Evolutionary conservation across 768 basidiomycete genomes (phyloP).

Genomic region (Saitozyma podzolica): DNA sequence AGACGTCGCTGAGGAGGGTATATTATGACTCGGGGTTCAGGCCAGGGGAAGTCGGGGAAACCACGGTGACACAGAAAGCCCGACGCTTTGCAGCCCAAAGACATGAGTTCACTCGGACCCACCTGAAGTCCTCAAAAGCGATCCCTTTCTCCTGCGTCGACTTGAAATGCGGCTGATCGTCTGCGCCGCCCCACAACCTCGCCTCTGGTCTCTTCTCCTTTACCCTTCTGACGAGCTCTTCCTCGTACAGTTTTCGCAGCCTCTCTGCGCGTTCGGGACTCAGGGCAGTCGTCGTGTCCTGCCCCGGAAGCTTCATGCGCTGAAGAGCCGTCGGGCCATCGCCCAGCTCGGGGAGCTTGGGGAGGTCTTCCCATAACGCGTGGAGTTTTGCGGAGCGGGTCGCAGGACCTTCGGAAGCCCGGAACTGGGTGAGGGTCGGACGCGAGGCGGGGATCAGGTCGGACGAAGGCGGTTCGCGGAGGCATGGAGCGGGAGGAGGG

Average conservation of each 20-base stretch:
- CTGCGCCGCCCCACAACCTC: slow-evolving; percentile 49
- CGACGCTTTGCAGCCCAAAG: no score
- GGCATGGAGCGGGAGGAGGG: slow-evolving; percentile 22
- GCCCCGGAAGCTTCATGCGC: slow-evolving; percentile 42
- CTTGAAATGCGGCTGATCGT: slow-evolving; percentile 44
- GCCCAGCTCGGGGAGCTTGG: slow-evolving; percentile 28
- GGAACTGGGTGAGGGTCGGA: slow-evolving; percentile 49
- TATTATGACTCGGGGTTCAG: background rate
- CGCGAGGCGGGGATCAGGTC: slow-evolving; percentile 34
- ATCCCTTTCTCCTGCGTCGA: slow-evolving; percentile 45
- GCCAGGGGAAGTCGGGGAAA: background rate
- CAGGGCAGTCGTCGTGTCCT: slow-evolving; percentile 51
- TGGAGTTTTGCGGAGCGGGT: slow-evolving; percentile 45
- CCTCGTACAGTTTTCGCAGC: slow-evolving; percentile 70
- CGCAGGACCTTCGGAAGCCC: slow-evolving; percentile 43
- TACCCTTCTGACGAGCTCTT: slow-evolving; percentile 64
- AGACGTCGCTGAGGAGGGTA: background rate
- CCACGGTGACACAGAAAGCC: background rate
- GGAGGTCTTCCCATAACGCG: slow-evolving; percentile 48
- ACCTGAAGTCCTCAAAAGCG: slow-evolving; percentile 52
- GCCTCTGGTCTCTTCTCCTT: slow-evolving; percentile 45
- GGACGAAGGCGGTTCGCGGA: slow-evolving; percentile 45
- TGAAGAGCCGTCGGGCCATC: slow-evolving; percentile 36
- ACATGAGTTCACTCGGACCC: slow-evolving; percentile 11
- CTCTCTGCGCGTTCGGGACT: slow-evolving; percentile 63